Evolutionary conservation across 176 grass and related monocot species (phyloP), one percentile per base, ranked within the genome.

Genomic region (Miscanthus lutarioriparius): DNA sequence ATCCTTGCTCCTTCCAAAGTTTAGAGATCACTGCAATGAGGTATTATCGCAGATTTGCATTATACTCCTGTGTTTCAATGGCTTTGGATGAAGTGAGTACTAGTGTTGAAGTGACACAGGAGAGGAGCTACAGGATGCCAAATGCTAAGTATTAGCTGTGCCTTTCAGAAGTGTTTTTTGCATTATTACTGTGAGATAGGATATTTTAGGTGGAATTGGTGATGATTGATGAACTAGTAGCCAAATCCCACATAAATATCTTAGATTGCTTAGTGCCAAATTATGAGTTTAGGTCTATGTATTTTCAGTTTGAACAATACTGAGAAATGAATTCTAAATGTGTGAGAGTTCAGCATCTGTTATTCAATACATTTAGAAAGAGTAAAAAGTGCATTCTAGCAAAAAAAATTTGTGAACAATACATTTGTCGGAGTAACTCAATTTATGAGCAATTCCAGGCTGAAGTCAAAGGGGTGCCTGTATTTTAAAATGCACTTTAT

Each of bases 401-500:
- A 86, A 65, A 32, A 62, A 32, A 5, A 1, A n/a, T 1, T 17
- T 45, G 48, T 40, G 16, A 58, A 62, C 58, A 62, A 62, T 62
- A 53, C 47, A 5, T 48, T 87, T 67, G 9, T 26, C n/a, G 25
- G 58, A 45, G 7, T 67, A 39, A 38, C 32, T 51, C 23, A 80
- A 13, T 17, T 33, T 75, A 1, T 20, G 5, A 67, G 51, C 28
- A 15, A 43, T 81, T 19, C 15, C 16, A 44, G 35, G 64, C 70
- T 66, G 35, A 54, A 77, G 14, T 80, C 20, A 74, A 19, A 81
- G 45, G 36, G 13, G 37, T 62, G 37, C 23, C 25, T 33, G 10
- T 48, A 58, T 65, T 83, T 38, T 78, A 33, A 28, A 65, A 17
- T 79, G 22, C 6, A 26, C 38, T 82, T 80, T 89, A 0, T 28